A percentile compares a stretch with the other conserved stretches of the same genome.
phyloP scores from a whole-genome alignment of 1,139 yeast genomes.

The Saccharomyces hybrid region DNA sequence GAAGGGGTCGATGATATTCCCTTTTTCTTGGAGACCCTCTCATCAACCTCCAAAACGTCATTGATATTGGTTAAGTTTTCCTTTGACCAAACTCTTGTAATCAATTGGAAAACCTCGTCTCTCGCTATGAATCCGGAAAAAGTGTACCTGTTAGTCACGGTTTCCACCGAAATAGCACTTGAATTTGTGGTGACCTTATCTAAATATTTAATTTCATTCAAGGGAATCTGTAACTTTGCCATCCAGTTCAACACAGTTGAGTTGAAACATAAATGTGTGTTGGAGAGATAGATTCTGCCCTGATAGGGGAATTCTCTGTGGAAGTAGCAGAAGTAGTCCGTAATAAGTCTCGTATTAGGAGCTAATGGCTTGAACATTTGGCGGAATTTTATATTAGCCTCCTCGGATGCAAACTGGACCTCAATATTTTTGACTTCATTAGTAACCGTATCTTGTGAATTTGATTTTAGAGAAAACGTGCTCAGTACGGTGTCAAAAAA shows the following conservation, averaged over 20 bases:
- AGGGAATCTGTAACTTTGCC: conserved; percentile 66
- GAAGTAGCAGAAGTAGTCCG: conserved; percentile 85
- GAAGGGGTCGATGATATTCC: not conserved
- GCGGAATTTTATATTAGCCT: conserved; percentile 73
- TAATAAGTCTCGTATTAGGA: conserved; percentile 61
- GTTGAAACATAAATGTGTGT: conserved; percentile 73
- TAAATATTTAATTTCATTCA: conserved; percentile 61
- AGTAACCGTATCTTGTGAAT: not conserved
- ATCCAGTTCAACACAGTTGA: conserved; percentile 90
- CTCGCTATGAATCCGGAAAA: conserved; percentile 87
- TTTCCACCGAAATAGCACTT: conserved; percentile 75
- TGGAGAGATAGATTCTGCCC: conserved; percentile 79
- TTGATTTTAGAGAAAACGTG: conserved; percentile 5
- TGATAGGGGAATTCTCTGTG: conserved; percentile 80
- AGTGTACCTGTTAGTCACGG: conserved; percentile 52
- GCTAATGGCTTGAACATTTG: conserved; percentile 64
- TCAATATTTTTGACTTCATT: conserved; percentile 31
- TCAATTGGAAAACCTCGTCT: conserved; percentile 66
- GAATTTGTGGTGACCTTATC: conserved; percentile 85
- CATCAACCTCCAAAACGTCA: not conserved
- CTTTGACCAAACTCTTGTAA: conserved; percentile 50
- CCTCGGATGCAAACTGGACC: conserved; percentile 51
- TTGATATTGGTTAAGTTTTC: conserved; percentile 10
- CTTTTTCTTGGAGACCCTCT: not conserved
- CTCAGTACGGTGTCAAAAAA: conserved; percentile 8